phyloP scores from a whole-genome alignment of 495 filamentous ascomycete species.

The Podospora tetraspora region DNA sequence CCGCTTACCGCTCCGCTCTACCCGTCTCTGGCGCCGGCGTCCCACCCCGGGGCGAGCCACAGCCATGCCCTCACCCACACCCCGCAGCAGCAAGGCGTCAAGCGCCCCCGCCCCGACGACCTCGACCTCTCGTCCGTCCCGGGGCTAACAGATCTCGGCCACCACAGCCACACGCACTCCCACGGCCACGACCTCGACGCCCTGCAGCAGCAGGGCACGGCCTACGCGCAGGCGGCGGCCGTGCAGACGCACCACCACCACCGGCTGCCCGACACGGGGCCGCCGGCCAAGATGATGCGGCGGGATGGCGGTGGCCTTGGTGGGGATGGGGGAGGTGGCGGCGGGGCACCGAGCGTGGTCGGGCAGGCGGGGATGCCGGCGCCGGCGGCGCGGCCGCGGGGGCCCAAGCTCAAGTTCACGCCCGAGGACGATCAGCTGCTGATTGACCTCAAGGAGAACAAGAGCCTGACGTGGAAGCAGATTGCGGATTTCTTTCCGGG shows the following conservation, averaged over 20 bases:
- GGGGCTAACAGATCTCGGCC: slow-evolving; percentile 46
- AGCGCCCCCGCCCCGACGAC: slow-evolving; percentile 45
- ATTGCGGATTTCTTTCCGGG: slow-evolving; percentile 93
- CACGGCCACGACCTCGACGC: slow-evolving; percentile 36
- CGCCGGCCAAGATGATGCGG: slow-evolving; percentile 52
- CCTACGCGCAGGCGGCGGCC: slow-evolving; percentile 37
- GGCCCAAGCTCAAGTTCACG: slow-evolving; percentile 85
- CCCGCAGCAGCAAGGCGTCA: slow-evolving; percentile 36
- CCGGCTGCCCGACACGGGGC: slow-evolving; percentile 59
- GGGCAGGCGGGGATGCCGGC: slow-evolving; percentile 77
- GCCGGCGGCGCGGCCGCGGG: slow-evolving; percentile 68
- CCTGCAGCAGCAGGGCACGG: slow-evolving; percentile 45
- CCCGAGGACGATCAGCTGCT: slow-evolving; percentile 80
- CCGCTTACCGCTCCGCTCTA: slow-evolving; percentile 43
- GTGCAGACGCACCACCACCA: slow-evolving; percentile 66
- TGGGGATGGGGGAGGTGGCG: slow-evolving; percentile 39
- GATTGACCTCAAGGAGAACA: slow-evolving; percentile 86
- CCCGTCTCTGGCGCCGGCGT: slow-evolving; percentile 34
- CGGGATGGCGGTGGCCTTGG: slow-evolving; percentile 43
- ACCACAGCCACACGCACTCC: slow-evolving; percentile 16
- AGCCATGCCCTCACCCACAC: slow-evolving; percentile 8
- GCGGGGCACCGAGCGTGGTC: slow-evolving; percentile 64
- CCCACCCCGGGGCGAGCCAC: not conserved
- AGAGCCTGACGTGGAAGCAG: slow-evolving; percentile 90
- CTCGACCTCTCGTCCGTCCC: slow-evolving; percentile 44